Evolutionary conservation across 495 filamentous ascomycete genomes (phyloP).

Genomic region (Chaetomidium leptoderma): DNA sequence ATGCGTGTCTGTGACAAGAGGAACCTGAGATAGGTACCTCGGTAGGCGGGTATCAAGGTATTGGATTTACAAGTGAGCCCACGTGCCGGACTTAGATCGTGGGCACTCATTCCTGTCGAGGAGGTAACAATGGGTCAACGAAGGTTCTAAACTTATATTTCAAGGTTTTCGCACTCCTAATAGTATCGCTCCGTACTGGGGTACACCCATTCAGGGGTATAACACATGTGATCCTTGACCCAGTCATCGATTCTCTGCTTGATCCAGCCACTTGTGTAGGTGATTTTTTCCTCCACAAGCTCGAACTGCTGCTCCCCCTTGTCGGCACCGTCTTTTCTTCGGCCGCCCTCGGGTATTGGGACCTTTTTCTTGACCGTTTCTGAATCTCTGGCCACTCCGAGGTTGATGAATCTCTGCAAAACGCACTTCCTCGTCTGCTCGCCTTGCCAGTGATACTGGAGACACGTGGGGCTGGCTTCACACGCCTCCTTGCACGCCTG

Average conservation of each 20-base stretch:
- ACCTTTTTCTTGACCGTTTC: conserved; percentile 5
- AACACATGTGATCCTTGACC: conserved; percentile 1
- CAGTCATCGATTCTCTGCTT: conserved; percentile 12
- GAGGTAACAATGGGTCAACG: too few relatives aligned
- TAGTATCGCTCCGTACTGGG: conserved; percentile 16
- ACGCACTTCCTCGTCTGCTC: conserved; percentile 13
- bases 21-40: too few relatives aligned
- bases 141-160: too few relatives aligned
- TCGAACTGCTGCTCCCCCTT: conserved; percentile 2
- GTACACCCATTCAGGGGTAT: conserved; percentile 12
- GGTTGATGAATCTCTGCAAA: conserved; percentile 13
- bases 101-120: too few relatives aligned
- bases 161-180: too few relatives aligned
- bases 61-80: too few relatives aligned
- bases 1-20: too few relatives aligned
- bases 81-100: too few relatives aligned
- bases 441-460: conserved; percentile 19
- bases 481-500: conserved; percentile 15
- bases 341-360: neutral
- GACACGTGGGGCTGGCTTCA: conserved; percentile 5
- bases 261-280: conserved; percentile 20
- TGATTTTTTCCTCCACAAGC: neutral
- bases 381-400: neutral
- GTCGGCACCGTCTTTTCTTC: neutral
- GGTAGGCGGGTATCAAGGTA: too few relatives aligned